A percentile compares a stretch with the other conserved stretches of the same genome.
Conservation (phyloP, 2,329 filamentous ascomycete genomes). For the Trichoderma gracile region DNA sequence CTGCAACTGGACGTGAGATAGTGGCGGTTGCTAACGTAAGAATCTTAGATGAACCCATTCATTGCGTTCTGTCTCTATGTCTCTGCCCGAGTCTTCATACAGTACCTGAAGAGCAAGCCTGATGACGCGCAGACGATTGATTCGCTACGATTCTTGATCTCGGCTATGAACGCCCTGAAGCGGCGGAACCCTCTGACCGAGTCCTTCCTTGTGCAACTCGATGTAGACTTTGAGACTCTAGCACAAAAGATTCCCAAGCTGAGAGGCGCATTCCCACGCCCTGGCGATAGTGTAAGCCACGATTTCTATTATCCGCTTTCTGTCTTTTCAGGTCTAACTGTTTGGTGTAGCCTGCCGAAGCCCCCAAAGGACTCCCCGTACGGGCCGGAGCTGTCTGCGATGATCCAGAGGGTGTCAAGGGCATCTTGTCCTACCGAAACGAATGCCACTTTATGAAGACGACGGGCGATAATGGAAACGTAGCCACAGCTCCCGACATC, state of each 20-base stretch:
- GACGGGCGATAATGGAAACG: conserved; percentile 44
- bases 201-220: conserved; percentile 89
- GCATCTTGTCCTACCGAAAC: conserved; percentile 48
- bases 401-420: conserved; percentile 41
- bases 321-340: conserved; percentile 29
- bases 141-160: conserved; percentile 85
- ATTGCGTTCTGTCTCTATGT: conserved; percentile 95
- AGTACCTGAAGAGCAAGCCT: conserved; percentile 92
- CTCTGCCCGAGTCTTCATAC: conserved; percentile 91
- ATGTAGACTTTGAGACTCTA: conserved; percentile 82
- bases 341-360: conserved; percentile 1
- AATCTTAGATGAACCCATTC: conserved; percentile 82
- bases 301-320: neutral
- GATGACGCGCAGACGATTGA: conserved; percentile 77
- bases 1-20: neutral
- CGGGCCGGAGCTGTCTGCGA: conserved; percentile 35
- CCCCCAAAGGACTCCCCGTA: conserved; percentile 29
- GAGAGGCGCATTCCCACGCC: conserved; percentile 55
- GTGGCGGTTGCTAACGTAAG: neutral
- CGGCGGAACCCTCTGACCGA: conserved; percentile 87
- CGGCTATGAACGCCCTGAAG: conserved; percentile 88
- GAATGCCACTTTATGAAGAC: conserved; percentile 48
- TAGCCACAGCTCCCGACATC: conserved; percentile 43
- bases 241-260: conserved; percentile 62
- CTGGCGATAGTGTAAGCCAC: conserved; percentile 48